phyloP scores from a whole-genome alignment of 441 rosid genomes.

The Syzygium malaccense region DNA sequence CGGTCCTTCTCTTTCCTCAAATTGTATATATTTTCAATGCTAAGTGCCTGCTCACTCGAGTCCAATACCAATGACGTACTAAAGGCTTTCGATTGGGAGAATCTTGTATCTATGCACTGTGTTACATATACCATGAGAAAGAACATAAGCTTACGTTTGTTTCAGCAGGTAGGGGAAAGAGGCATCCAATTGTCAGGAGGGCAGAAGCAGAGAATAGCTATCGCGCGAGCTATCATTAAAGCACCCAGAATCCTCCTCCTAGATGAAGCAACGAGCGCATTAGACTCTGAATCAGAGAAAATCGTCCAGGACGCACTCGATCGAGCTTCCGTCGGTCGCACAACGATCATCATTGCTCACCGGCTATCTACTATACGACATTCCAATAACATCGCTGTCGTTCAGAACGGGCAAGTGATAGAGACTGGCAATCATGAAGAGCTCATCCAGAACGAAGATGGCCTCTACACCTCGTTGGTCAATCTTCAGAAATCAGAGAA shows the following conservation, averaged over 20 bases:
- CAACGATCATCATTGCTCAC: constrained; percentile 69
- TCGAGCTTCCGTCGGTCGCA: constrained; percentile 56
- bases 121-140: neutral
- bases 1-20: neutral
- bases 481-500: constrained; percentile 50
- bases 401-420: constrained; percentile 40
- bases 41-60: neutral
- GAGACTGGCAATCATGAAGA: constrained; percentile 69
- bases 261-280: constrained; percentile 89
- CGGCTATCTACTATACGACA: constrained; percentile 72
- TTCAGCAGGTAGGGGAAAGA: constrained; percentile 61
- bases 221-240: constrained; percentile 74
- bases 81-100: neutral
- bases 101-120: neutral
- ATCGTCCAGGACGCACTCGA: constrained; percentile 75
- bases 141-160: neutral
- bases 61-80: neutral
- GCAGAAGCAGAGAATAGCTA: constrained; percentile 83
- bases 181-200: constrained; percentile 89
- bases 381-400: constrained; percentile 53
- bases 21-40: neutral
- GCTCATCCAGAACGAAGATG: constrained; percentile 35
- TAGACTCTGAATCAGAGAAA: constrained; percentile 73
- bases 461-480: constrained; percentile 45
- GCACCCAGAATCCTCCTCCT: constrained; percentile 68